A percentile compares a stretch with the other conserved stretches of the same genome.
These are phyloP conservation scores for Diplotaxis tenuifolia DNA, from an alignment of 345 rosid species.

Conservation along the genomic window DNA sequence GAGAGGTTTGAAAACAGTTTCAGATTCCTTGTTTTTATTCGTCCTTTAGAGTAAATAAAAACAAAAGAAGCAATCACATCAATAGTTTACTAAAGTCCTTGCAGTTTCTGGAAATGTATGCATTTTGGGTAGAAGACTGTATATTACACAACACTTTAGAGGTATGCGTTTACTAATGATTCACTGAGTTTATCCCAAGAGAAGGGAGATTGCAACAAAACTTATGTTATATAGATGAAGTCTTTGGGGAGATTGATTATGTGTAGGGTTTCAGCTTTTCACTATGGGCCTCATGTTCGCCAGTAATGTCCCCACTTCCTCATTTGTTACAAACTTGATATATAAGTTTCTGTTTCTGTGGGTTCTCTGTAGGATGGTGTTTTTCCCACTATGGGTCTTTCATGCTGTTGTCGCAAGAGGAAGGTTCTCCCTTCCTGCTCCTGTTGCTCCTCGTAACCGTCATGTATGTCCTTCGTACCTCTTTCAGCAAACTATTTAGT, in stretches of 20 bases:
- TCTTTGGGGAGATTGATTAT: neutral
- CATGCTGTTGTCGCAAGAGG: constrained; percentile 95
- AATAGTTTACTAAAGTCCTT: neutral
- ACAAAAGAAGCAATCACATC: neutral
- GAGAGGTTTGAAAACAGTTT: neutral
- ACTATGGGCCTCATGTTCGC: neutral
- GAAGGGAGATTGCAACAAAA: constrained; percentile 1
- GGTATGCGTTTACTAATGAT: neutral
- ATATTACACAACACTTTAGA: constrained; percentile 7
- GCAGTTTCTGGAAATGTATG: neutral
- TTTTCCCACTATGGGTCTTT: constrained; percentile 86
- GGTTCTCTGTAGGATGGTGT: constrained; percentile 59
- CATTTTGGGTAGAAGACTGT: neutral
- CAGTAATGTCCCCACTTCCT: neutral
- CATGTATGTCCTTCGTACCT: too few relatives aligned
- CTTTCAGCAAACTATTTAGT: too few relatives aligned
- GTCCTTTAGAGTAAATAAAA: neutral
- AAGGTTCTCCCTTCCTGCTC: constrained; percentile 95
- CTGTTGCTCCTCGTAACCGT: constrained; percentile 86
- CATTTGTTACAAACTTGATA: neutral
- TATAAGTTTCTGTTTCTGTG: neutral
- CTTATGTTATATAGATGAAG: constrained; percentile 1
- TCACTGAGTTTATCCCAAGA: neutral
- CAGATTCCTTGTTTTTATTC: constrained; percentile 16
- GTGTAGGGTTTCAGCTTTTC: neutral